phyloP scores from a whole-genome alignment of 495 filamentous ascomycete genomes.

The Penicillium cinerascens region DNA sequence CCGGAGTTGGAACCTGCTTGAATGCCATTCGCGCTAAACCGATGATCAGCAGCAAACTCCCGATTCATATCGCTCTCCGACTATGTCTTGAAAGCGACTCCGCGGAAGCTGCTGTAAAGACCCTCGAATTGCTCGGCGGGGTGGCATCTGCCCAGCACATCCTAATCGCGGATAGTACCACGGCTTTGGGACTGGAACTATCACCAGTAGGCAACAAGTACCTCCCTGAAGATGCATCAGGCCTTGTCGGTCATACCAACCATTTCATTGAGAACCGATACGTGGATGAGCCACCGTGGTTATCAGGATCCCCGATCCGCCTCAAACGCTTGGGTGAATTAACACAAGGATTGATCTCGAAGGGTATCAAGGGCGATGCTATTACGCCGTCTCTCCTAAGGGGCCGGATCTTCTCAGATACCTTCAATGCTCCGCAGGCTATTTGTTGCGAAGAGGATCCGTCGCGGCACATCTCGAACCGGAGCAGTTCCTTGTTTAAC shows the following conservation, averaged over 20 bases:
- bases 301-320: slow-evolving; percentile 51
- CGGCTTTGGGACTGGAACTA: slow-evolving; percentile 56
- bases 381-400: slow-evolving; percentile 24
- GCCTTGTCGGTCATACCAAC: slow-evolving; percentile 59
- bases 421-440: slow-evolving; percentile 30
- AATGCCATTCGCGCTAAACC: slow-evolving; percentile 60
- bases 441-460: slow-evolving; percentile 31
- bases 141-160: slow-evolving; percentile 62
- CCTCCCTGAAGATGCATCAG: slow-evolving; percentile 42
- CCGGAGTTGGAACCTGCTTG: slow-evolving; percentile 61
- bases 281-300: slow-evolving; percentile 50
- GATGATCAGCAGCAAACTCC: slow-evolving; percentile 50
- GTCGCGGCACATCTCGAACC: slow-evolving; percentile 12
- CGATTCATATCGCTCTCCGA: slow-evolving; percentile 62
- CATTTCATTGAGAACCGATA: slow-evolving; percentile 52
- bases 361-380: slow-evolving; percentile 17
- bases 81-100: slow-evolving; percentile 54
- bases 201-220: slow-evolving; percentile 51
- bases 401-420: slow-evolving; percentile 33
- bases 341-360: slow-evolving; percentile 25
- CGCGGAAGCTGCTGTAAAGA: slow-evolving; percentile 47
- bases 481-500: slow-evolving; percentile 31
- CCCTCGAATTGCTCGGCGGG: slow-evolving; percentile 44
- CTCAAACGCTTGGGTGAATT: slow-evolving; percentile 45
- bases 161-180: slow-evolving; percentile 53